A percentile compares a stretch with the other conserved stretches of the same genome.
phyloP scores from a whole-genome alignment of 2,329 filamentous ascomycete species.

The Penicillium sp. region DNA sequence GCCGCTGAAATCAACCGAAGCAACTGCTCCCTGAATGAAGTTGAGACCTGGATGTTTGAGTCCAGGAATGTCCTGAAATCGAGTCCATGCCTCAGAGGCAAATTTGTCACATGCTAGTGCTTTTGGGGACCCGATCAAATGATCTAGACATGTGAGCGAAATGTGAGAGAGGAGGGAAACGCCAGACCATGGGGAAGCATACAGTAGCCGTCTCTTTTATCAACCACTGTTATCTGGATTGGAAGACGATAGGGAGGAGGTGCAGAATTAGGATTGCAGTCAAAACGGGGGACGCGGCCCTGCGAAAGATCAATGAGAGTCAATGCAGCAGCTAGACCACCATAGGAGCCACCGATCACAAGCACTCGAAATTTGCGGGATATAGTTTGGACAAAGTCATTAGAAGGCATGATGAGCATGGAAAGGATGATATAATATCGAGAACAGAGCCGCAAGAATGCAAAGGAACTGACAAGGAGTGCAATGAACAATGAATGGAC shows the following conservation, averaged over 20 bases:
- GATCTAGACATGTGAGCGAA: constrained; percentile 49
- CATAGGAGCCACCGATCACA: constrained; percentile 68
- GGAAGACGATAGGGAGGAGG: constrained; percentile 46
- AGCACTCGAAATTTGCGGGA: constrained; percentile 52
- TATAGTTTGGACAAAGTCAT: constrained; percentile 23
- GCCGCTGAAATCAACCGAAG: constrained; percentile 54
- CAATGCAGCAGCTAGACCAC: constrained; percentile 63
- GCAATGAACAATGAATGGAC: neutral
- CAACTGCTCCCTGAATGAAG: constrained; percentile 64
- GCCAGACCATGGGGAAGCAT: constrained; percentile 20
- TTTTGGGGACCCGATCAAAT: constrained; percentile 71
- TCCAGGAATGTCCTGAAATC: constrained; percentile 63
- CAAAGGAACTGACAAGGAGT: neutral
- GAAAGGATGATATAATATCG: neutral
- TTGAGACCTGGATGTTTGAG: constrained; percentile 60
- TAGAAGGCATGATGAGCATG: constrained; percentile 25
- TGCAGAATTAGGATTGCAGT: constrained; percentile 23
- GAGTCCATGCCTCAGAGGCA: constrained; percentile 66
- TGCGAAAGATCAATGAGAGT: constrained; percentile 65
- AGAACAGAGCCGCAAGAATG: neutral
- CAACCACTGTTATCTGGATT: constrained; percentile 68
- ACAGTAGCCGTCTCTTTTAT: constrained; percentile 83
- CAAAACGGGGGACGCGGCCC: constrained; percentile 51
- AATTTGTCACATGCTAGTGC: constrained; percentile 63
- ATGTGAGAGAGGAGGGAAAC: no score